Conservation (phyloP, 2,329 filamentous ascomycete genomes). For the Trichophyton mentagrophytes region DNA sequence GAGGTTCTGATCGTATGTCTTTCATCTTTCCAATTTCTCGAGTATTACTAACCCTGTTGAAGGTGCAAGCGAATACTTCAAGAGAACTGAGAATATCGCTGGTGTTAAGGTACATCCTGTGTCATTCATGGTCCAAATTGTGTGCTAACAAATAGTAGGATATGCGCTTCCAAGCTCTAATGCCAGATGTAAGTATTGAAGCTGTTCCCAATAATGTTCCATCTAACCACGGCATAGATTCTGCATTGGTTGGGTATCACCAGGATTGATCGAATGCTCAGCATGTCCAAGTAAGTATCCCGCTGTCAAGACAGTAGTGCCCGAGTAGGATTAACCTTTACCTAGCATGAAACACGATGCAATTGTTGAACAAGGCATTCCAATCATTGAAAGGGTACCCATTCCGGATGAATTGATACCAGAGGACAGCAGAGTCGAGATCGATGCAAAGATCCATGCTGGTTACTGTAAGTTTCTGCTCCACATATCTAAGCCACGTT, state of each 20-base stretch:
- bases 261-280: slow-evolving; percentile 97
- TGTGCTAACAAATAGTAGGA: slow-evolving; percentile 26
- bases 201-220: background rate
- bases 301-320: background rate
- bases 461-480: slow-evolving; percentile 41
- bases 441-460: slow-evolving; percentile 95
- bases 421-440: slow-evolving; percentile 90
- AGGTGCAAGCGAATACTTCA: slow-evolving; percentile 83
- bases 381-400: slow-evolving; percentile 78
- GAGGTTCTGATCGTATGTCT: slow-evolving; percentile 19
- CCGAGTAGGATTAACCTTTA: background rate
- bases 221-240: slow-evolving; percentile 37
- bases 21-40: slow-evolving; percentile 21
- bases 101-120: slow-evolving; percentile 57
- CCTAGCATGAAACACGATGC: slow-evolving; percentile 39
- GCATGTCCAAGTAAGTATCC: slow-evolving; percentile 73
- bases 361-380: slow-evolving; percentile 42
- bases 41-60: slow-evolving; percentile 69
- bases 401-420: slow-evolving; percentile 91
- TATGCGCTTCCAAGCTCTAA: slow-evolving; percentile 96
- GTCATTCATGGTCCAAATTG: background rate
- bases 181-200: slow-evolving; percentile 56
- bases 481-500: background rate
- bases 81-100: slow-evolving; percentile 94
- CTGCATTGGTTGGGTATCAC: slow-evolving; percentile 96